A percentile compares a stretch with the other conserved stretches of the same genome.
phyloP scores from a whole-genome alignment of 768 basidiomycete genomes.

The Podaxis carcinomalis region DNA sequence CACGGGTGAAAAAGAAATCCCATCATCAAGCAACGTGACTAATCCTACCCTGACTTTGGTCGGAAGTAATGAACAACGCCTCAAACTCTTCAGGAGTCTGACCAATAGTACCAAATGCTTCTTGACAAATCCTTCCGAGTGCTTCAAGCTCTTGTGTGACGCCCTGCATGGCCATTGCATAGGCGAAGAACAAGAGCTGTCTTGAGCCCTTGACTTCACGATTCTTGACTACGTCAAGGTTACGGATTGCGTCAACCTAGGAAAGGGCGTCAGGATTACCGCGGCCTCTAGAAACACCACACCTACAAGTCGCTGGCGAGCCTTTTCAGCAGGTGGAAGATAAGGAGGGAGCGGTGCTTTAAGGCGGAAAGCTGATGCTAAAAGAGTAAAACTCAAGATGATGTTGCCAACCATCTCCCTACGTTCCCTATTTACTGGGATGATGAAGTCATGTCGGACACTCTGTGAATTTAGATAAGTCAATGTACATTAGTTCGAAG shows the following conservation, averaged over 20 bases:
- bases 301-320: slow-evolving; percentile 72
- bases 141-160: slow-evolving; percentile 86
- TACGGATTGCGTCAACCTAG: slow-evolving; percentile 78
- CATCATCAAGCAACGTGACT: slow-evolving; percentile 18
- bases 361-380: slow-evolving; percentile 74
- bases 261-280: background rate
- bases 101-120: slow-evolving; percentile 90
- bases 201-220: slow-evolving; percentile 77
- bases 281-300: background rate
- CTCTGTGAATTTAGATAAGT: slow-evolving; percentile 37
- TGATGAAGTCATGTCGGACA: slow-evolving; percentile 82
- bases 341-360: slow-evolving; percentile 96
- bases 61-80: slow-evolving; percentile 51
- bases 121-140: slow-evolving; percentile 77
- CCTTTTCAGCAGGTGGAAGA: slow-evolving; percentile 87
- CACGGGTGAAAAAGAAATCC: background rate
- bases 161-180: slow-evolving; percentile 91
- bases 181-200: slow-evolving; percentile 91
- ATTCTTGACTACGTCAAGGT: slow-evolving; percentile 83
- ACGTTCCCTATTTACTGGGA: slow-evolving; percentile 85
- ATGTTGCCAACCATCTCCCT: slow-evolving; percentile 96
- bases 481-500: background rate
- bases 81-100: slow-evolving; percentile 81
- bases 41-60: slow-evolving; percentile 18
- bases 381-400: slow-evolving; percentile 80